Evolutionary conservation across 1,284 basidiomycete species (phyloP).

Genomic region (Marasmius oreades): DNA sequence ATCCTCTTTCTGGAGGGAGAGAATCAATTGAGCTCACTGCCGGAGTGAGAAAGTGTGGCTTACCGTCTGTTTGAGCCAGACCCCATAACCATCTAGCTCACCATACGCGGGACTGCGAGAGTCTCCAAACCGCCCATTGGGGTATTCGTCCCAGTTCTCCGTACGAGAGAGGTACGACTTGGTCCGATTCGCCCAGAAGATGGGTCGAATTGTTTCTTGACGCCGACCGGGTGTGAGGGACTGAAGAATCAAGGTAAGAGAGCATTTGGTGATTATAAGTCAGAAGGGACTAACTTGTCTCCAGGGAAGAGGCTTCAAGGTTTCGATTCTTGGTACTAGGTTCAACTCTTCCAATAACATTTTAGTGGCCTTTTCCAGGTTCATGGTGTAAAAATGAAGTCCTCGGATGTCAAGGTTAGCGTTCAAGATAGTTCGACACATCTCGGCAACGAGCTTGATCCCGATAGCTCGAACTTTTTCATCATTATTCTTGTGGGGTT

Average conservation of each 20-base stretch:
- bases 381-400: constrained; percentile 98
- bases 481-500: constrained; percentile 90
- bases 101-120: constrained; percentile 96
- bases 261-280: background rate
- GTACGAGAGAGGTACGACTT: constrained; percentile 91
- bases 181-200: constrained; percentile 93
- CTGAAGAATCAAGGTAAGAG: constrained; percentile 31
- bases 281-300: constrained; percentile 58
- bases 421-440: constrained; percentile 80
- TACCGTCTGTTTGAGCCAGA: constrained; percentile 81
- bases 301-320: constrained; percentile 89
- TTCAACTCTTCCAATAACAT: constrained; percentile 88
- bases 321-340: constrained; percentile 81
- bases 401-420: constrained; percentile 80
- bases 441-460: constrained; percentile 83
- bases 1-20: constrained; percentile 64
- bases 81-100: constrained; percentile 94
- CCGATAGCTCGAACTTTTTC: constrained; percentile 89
- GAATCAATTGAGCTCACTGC: background rate
- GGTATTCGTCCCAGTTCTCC: constrained; percentile 99
- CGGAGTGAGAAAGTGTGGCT: constrained; percentile 23
- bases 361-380: constrained; percentile 93
- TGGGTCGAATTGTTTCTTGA: constrained; percentile 87
- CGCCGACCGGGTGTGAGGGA: constrained; percentile 87
- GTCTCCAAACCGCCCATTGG: constrained; percentile 98